phyloP scores from a whole-genome alignment of 2,329 filamentous ascomycete species.

The Fusarium euwallaceae region DNA sequence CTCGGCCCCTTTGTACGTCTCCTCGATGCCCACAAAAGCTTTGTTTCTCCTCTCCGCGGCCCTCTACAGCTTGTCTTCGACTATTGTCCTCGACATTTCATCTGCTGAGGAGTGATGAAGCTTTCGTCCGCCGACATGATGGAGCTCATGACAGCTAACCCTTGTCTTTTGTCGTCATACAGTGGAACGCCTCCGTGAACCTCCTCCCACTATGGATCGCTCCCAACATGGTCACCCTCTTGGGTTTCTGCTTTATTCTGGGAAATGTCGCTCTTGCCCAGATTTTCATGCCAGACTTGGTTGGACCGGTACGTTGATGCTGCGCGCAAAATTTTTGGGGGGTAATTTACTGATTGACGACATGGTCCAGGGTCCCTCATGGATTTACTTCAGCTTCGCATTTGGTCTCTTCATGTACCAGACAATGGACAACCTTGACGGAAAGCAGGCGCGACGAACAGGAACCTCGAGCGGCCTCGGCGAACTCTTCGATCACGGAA shows the following conservation, averaged over 20 bases:
- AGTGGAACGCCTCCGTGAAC: slow-evolving; percentile 98
- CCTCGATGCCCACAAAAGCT: slow-evolving; percentile 5
- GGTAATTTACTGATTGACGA: slow-evolving; percentile 23
- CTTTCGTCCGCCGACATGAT: slow-evolving; percentile 8
- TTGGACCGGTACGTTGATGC: slow-evolving; percentile 79
- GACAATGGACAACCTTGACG: slow-evolving; percentile 99
- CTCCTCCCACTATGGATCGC: slow-evolving; percentile 95
- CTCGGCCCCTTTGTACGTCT: slow-evolving; percentile 90
- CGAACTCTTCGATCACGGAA: slow-evolving; percentile 98
- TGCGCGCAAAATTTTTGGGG: background rate
- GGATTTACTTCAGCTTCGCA: slow-evolving; percentile 97
- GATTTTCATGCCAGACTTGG: slow-evolving; percentile 87
- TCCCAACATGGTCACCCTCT: slow-evolving; percentile 95
- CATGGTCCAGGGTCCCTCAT: slow-evolving; percentile 77
- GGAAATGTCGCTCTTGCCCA: slow-evolving; percentile 81
- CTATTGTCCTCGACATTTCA: background rate
- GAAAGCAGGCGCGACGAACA: slow-evolving; percentile 95
- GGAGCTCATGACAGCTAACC: slow-evolving; percentile 37
- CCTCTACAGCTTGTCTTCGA: slow-evolving; percentile 20
- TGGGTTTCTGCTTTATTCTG: slow-evolving; percentile 95
- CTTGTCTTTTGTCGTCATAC: slow-evolving; percentile 39
- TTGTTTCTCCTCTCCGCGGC: background rate
- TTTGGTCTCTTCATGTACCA: slow-evolving; percentile 98
- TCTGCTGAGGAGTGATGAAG: background rate
- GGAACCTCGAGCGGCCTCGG: slow-evolving; percentile 95